These are phyloP conservation scores for Bidens hawaiensis DNA, from an alignment of 140 eudicot species.

Conservation along the genomic window DNA sequence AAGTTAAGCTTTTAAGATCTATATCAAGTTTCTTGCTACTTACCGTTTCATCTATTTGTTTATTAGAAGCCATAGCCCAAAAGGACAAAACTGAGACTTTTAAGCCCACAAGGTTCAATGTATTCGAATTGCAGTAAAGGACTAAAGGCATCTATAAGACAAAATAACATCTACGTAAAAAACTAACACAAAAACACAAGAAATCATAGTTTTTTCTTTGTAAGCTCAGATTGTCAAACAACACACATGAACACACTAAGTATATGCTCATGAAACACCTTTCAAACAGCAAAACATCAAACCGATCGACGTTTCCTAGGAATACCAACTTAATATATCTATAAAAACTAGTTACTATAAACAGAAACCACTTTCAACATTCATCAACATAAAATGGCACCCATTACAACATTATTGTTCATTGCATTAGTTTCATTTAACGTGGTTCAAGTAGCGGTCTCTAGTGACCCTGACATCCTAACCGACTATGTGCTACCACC, in stretches of 20 bases:
- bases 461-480: constrained; percentile 25
- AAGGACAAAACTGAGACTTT: constrained; percentile 11
- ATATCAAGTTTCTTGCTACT: constrained; percentile 3
- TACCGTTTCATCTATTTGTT: not conserved
- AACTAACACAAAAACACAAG: not conserved
- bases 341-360: not conserved
- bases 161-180: not conserved
- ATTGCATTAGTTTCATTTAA: constrained; percentile 11
- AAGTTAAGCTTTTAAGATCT: too few species aligned
- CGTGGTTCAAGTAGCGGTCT: not conserved
- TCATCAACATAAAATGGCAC: constrained; percentile 7
- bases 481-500: constrained; percentile 23
- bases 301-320: not conserved
- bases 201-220: constrained; percentile 13
- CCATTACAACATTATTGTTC: not conserved
- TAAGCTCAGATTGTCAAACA: constrained; percentile 8
- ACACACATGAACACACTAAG: not conserved
- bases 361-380: constrained; percentile 2
- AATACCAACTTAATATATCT: not conserved
- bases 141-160: too few species aligned
- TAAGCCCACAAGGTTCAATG: not conserved
- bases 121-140: too few species aligned
- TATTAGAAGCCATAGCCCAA: constrained; percentile 32
- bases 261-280: constrained; percentile 7
- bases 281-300: not conserved